Evolutionary conservation across 805 yeast species (phyloP), one percentile per base, ranked within the genome.

Genomic region (Yarrowia yakushimensis): DNA sequence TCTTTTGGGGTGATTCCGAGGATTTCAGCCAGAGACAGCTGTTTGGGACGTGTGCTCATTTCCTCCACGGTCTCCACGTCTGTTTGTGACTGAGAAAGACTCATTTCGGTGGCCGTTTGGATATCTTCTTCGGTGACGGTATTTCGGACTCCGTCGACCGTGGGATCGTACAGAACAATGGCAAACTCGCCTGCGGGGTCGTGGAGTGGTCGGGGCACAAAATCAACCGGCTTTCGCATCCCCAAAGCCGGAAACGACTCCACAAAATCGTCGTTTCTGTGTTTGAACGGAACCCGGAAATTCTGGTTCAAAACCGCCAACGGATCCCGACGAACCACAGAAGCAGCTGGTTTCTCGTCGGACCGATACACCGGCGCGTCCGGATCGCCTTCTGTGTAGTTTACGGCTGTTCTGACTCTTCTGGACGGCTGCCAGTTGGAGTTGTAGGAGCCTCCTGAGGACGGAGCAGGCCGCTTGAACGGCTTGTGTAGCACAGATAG

Each of bases 111-210:
- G 28, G 63, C 46, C 64, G 66, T 61, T 64, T 65, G 60, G 67
- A 52, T 63, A 17, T 48, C 68, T 25, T 65, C 66, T 13, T 37
- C 77, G 69, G 25, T 68, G 33, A 42, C 60, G n/a, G 10, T 59
- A 28, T 27, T 64, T 65, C 31, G 43, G 3, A 67, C 66, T 20
- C 64, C 66, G 70, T 94, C 98, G 2, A 93, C 86, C 0, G 98
- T 89, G 0, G 99, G 99, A 73, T 94, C 99, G 70, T 90, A 94
- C 46, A 94, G 77, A 0, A 94, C 97, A 62, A 94, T 90, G 2
- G 99, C 97, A 69, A 89, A 85, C 72, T 94, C 97, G 65, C 87
- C 91, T 45, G 86, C 80, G 0, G 99, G 99, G 74, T 94, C 99
- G 71, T 93, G 96, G n/a, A 94, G 78, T 0, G 99, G 96, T 63